Evolutionary conservation across 1,139 yeast genomes (phyloP).

Genomic region (Magnusiomyces sp.): DNA sequence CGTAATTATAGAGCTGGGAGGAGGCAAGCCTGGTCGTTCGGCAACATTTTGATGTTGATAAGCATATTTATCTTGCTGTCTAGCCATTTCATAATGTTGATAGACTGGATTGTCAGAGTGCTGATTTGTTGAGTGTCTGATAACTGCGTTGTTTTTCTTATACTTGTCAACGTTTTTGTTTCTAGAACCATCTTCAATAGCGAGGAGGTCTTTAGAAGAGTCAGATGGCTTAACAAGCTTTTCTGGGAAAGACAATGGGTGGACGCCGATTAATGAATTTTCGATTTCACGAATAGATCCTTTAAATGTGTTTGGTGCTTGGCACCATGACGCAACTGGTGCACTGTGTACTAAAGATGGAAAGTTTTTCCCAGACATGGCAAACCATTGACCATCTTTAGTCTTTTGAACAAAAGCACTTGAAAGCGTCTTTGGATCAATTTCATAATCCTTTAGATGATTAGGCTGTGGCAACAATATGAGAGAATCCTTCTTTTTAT

Average conservation of each 20-base stretch:
- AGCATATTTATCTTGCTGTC: too few relatives aligned
- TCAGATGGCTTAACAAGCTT: neutral
- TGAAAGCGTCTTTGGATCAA: constrained; percentile 19
- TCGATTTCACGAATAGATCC: constrained; percentile 16
- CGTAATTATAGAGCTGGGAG: too few relatives aligned
- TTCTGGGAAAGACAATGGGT: constrained; percentile 21
- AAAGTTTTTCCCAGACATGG: constrained; percentile 66
- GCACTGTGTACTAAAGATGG: constrained; percentile 80
- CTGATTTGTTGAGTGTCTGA: constrained; percentile 8
- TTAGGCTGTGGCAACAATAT: constrained; percentile 35
- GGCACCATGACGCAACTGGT: constrained; percentile 40
- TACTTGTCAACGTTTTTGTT: neutral
- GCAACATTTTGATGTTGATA: too few relatives aligned
- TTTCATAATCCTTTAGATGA: constrained; percentile 15
- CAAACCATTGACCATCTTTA: constrained; percentile 70
- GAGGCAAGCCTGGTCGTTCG: too few relatives aligned
- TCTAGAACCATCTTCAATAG: too few relatives aligned
- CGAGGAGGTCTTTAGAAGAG: constrained; percentile 5
- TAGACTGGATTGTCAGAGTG: too few relatives aligned
- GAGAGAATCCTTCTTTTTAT: constrained; percentile 21
- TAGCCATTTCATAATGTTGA: too few relatives aligned
- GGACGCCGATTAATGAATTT: constrained; percentile 30
- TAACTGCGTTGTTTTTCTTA: neutral
- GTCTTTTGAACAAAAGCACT: constrained; percentile 62
- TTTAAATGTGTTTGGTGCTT: neutral